phyloP scores from a whole-genome alignment of 176 grass and related monocot genomes.

The Juncus effusus region DNA sequence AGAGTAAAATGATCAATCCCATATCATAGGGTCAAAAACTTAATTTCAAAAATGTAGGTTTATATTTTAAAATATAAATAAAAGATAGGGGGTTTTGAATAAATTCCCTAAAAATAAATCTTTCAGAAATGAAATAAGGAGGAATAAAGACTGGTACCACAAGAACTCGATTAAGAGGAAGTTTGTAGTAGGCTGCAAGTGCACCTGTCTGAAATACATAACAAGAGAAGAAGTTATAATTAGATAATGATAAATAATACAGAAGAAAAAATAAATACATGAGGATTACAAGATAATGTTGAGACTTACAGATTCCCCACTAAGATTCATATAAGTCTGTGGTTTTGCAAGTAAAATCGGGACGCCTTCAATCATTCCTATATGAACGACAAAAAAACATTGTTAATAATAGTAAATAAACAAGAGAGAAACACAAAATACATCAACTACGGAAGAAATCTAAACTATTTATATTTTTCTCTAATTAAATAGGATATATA shows the following conservation, averaged over 20 bases:
- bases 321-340: conserved; percentile 94
- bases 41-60: too few species aligned
- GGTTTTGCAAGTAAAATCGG: conserved; percentile 76
- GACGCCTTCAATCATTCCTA: conserved; percentile 60
- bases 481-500: neutral
- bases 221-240: neutral
- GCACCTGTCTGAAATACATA: conserved; percentile 49
- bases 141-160: conserved; percentile 40
- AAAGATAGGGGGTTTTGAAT: too few species aligned
- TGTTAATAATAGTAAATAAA: conserved; percentile 13
- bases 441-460: neutral
- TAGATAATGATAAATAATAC: conserved; percentile 5
- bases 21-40: too few species aligned
- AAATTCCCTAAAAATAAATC: too few species aligned
- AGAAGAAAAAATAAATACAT: conserved; percentile 9
- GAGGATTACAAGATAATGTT: neutral
- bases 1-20: too few species aligned
- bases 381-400: conserved; percentile 25
- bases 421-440: neutral
- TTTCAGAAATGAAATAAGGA: neutral
- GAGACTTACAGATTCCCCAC: conserved; percentile 78
- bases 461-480: neutral
- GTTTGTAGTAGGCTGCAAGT: conserved; percentile 86
- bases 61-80: too few species aligned
- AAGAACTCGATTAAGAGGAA: conserved; percentile 66